A percentile compares a stretch with the other conserved stretches of the same genome.
Conservation (phyloP, 1,139 yeast species). For the Protomyces inundatus region DNA sequence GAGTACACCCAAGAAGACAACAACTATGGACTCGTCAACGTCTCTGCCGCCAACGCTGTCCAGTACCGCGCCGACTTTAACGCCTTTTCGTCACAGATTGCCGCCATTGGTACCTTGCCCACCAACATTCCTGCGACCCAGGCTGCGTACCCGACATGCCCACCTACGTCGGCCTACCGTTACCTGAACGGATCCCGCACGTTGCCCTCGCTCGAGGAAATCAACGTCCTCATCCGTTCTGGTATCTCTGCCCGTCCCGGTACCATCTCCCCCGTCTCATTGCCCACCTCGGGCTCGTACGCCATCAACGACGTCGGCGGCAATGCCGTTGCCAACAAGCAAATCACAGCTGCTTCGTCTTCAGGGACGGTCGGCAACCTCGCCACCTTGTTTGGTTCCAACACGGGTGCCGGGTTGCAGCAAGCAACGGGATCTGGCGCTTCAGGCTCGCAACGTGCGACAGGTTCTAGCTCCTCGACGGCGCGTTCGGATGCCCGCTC, state of each 20-base stretch:
- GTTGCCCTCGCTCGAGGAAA: constrained; percentile 36
- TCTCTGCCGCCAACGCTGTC: constrained; percentile 35
- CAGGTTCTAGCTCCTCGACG: not conserved
- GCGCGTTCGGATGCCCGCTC: not conserved
- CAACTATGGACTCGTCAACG: constrained; percentile 68
- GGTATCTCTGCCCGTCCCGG: constrained; percentile 17
- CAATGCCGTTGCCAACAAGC: constrained; percentile 45
- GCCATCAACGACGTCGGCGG: constrained; percentile 50
- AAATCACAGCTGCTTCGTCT: constrained; percentile 10
- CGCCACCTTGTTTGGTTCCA: constrained; percentile 9
- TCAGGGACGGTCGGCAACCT: constrained; percentile 10
- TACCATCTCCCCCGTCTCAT: constrained; percentile 39
- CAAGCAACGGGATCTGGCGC: not conserved
- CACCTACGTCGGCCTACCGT: constrained; percentile 34
- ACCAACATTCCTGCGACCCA: constrained; percentile 31
- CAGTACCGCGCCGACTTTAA: constrained; percentile 51
- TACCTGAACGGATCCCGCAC: constrained; percentile 36
- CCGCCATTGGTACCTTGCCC: constrained; percentile 37
- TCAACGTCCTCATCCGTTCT: constrained; percentile 2
- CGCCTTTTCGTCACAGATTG: constrained; percentile 52
- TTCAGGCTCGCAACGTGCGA: not conserved
- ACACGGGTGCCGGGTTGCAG: constrained; percentile 10
- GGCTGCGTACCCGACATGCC: constrained; percentile 34
- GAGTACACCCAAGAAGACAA: constrained; percentile 67
- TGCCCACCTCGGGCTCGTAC: constrained; percentile 42